A percentile compares a stretch with the other conserved stretches of the same genome.
These are phyloP conservation scores for Candida insectalens DNA, from an alignment of 805 yeast genomes.

Conservation along the genomic window DNA sequence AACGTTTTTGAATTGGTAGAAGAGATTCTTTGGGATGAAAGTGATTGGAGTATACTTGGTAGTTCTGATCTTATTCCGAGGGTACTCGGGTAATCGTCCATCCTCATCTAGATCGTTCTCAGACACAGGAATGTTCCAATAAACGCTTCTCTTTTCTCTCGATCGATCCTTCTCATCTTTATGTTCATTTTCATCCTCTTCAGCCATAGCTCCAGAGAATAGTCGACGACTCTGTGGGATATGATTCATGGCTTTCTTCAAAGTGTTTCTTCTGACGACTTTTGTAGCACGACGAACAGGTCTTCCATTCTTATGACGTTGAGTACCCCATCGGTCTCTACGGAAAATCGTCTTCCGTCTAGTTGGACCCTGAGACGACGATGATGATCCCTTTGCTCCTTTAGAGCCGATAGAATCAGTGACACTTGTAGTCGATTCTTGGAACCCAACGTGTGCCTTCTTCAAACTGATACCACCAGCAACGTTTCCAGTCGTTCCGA, in stretches of 20 bases:
- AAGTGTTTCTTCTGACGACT: conserved; percentile 46
- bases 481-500: too few relatives aligned
- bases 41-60: conserved; percentile 90
- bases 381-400: too few relatives aligned
- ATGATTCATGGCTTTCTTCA: conserved; percentile 22
- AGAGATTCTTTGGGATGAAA: conserved; percentile 78
- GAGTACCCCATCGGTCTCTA: conserved; percentile 87
- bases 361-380: conserved; percentile 7
- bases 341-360: conserved; percentile 48
- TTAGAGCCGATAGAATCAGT: conserved; percentile 1
- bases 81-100: conserved; percentile 51
- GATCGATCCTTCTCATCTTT: conserved; percentile 19
- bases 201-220: conserved; percentile 12
- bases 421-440: too few relatives aligned
- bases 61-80: conserved; percentile 88
- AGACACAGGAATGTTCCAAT: conserved; percentile 53
- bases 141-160: conserved; percentile 34
- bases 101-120: conserved; percentile 42
- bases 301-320: conserved; percentile 61
- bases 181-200: conserved; percentile 7
- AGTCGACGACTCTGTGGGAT: conserved; percentile 13
- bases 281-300: conserved; percentile 25
- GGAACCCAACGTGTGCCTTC: conserved; percentile 2
- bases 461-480: conserved; percentile 1
- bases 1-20: conserved; percentile 73